Base-by-base conservation (phyloP, 305 asterid species). In the Solanum aculeatissimum region DNA sequence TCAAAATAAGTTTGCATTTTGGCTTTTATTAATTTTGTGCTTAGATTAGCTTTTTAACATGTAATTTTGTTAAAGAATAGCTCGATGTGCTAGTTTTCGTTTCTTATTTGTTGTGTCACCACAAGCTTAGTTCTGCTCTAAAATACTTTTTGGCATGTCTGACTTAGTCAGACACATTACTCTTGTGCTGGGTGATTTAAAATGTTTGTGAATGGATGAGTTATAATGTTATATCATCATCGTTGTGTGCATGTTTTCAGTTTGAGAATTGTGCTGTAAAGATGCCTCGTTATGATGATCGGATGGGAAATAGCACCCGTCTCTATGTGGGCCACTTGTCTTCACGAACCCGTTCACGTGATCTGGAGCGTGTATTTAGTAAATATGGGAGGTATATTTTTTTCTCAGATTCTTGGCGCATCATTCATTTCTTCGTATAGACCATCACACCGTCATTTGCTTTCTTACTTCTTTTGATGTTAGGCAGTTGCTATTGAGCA, bases 261-360 rank as follows among this genome's bases (percentile, higher is more conserved):
- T 75, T 75, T 75, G 62, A 25, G 23, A 43, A 15, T 9, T 82
- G 83, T 87, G 89, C 90, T 57, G 71, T 54, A 69, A 88, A 86
- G 82, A 93, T 93, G 97, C 92, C 95, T 58, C 93, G 97, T n/a
- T 87, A 92, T 49, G 97, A 92, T 63, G 97, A 93, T 88, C 91
- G 93, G 4, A 65, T 88, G 82, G 93, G 94, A 19, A 89, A 85
- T 74, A 85, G 80, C 77, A 91, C 95, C 62, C 94, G 97, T 66
- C 97, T 93, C 84, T 93, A 92, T 82, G 95, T 93, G 86, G 95
- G 97, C 13, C 95, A 90, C 85, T 83, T 93, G 89, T 91, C 94
- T 49, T 91, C 93, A 7, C 84, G 95, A 85, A 93, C 96, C 53
- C 93, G 93, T 77, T 72, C 95, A 13, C 93, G 93, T 83, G 97